Evolutionary conservation across 177 flowering plant species (phyloP).

Genomic region (Tripterygium wilfordii): DNA sequence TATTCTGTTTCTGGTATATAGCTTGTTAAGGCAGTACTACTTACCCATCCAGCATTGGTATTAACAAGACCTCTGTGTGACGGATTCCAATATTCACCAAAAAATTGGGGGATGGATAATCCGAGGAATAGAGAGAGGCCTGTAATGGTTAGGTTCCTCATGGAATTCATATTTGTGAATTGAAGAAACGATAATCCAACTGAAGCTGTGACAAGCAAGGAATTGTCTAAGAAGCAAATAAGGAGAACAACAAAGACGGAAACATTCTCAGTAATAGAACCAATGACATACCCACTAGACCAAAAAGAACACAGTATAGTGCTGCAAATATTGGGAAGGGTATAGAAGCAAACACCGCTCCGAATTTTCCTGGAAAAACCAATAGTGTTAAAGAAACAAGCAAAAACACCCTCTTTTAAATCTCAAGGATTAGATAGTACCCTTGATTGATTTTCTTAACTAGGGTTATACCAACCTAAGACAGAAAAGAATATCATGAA

Average conservation of each 20-base stretch:
- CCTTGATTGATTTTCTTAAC: no score
- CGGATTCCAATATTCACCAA: conserved; percentile 49
- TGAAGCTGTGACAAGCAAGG: conserved; percentile 49
- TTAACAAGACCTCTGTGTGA: conserved; percentile 64
- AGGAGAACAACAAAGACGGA: not conserved
- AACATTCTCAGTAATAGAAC: not conserved
- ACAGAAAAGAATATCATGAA: conserved; percentile 96
- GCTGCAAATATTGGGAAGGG: conserved; percentile 98
- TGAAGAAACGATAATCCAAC: conserved; percentile 95
- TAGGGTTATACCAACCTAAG: conserved; percentile 79
- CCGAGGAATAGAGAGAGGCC: conserved; percentile 97
- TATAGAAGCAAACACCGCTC: conserved; percentile 98
- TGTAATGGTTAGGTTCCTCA: conserved; percentile 84
- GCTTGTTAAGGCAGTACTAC: no score
- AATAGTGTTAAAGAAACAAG: no score
- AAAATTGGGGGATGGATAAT: conserved; percentile 80
- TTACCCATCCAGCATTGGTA: conserved; percentile 96
- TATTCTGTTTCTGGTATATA: no score
- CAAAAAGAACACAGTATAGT: conserved; percentile 84
- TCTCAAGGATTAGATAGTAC: no score
- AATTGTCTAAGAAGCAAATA: not conserved
- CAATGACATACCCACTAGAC: conserved; percentile 74
- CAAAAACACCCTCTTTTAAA: no score
- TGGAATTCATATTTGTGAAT: conserved; percentile 96
- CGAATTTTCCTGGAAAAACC: conserved; percentile 83